These are phyloP conservation scores for Dorcoceras hygrometricum DNA, from an alignment of 257 asterid species.

Conservation along the genomic window DNA sequence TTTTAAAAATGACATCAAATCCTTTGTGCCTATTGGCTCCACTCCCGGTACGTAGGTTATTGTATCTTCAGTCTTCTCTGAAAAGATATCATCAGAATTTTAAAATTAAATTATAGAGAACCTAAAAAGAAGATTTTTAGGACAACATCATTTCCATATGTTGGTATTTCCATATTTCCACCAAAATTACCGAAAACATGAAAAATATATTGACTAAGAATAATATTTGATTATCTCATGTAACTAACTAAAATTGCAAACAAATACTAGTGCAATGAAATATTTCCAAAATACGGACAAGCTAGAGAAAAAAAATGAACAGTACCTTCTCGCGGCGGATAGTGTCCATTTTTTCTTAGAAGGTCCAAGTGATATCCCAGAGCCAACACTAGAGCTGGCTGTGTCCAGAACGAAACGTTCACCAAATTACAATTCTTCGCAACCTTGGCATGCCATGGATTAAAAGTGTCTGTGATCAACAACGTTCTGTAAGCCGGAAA, in stretches of 20 bases:
- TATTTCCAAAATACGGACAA: too few species aligned
- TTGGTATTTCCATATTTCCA: too few species aligned
- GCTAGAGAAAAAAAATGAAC: too few species aligned
- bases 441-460: conserved; percentile 31
- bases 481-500: conserved; percentile 18
- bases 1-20: conserved; percentile 40
- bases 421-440: conserved; percentile 34
- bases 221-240: too few species aligned
- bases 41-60: conserved; percentile 51
- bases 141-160: too few species aligned
- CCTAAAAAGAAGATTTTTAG: too few species aligned
- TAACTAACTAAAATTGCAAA: too few species aligned
- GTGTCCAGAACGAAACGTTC: conserved; percentile 36
- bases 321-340: conserved; percentile 26
- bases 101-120: too few species aligned
- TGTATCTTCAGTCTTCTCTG: conserved; percentile 29
- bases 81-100: background rate
- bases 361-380: conserved; percentile 32
- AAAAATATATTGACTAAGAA: too few species aligned
- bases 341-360: conserved; percentile 29
- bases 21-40: conserved; percentile 29
- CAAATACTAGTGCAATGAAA: too few species aligned
- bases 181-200: too few species aligned
- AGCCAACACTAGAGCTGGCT: conserved; percentile 36
- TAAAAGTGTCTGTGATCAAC: conserved; percentile 42